phyloP scores from a whole-genome alignment of 1,139 yeast species.

The Candida sanyaensis region DNA sequence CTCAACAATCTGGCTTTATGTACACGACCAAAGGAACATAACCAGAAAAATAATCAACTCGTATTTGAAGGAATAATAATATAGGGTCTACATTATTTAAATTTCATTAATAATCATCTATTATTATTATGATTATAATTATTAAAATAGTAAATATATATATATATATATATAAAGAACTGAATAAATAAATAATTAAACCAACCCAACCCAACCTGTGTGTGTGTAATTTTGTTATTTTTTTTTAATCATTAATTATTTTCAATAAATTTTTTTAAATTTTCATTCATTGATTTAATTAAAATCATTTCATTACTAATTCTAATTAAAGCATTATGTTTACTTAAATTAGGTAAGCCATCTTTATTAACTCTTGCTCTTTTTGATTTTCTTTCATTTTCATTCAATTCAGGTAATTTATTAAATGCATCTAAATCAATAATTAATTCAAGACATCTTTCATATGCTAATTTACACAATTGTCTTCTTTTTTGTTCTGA shows the following conservation, averaged over 20 bases:
- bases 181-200: too few species aligned
- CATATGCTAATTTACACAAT: slow-evolving; percentile 65
- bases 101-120: too few species aligned
- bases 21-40: too few species aligned
- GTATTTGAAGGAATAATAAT: too few species aligned
- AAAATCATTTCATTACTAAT: slow-evolving; percentile 42
- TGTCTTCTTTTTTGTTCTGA: slow-evolving; percentile 79
- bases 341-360: slow-evolving; percentile 50
- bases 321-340: slow-evolving; percentile 46
- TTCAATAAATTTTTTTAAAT: slow-evolving; percentile 24
- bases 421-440: slow-evolving; percentile 45
- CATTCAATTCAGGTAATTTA: slow-evolving; percentile 26
- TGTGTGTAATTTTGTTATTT: too few species aligned
- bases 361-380: slow-evolving; percentile 46
- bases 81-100: too few species aligned
- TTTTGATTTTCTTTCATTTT: slow-evolving; percentile 35
- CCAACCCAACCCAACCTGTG: too few species aligned
- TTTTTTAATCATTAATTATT: background rate
- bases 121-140: too few species aligned
- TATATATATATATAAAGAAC: too few species aligned
- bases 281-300: slow-evolving; percentile 37
- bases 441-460: slow-evolving; percentile 45
- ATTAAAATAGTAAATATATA: too few species aligned
- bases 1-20: too few species aligned
- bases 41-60: too few species aligned